Evolutionary conservation across 352 stramenopile species (phyloP).

Genomic region (Phytophthora citricola): DNA sequence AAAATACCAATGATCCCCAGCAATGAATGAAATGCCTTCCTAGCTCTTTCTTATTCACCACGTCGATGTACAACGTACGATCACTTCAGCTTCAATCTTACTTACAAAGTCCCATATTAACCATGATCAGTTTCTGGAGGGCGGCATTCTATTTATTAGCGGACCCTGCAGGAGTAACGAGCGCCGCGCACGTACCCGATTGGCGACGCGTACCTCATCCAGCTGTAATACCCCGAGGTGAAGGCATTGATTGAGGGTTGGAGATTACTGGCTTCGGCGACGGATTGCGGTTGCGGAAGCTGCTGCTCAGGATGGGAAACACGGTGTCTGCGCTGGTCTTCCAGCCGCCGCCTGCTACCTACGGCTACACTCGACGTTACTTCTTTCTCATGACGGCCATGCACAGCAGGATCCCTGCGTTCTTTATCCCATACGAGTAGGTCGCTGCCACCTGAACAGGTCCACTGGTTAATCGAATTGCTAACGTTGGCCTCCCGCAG

Average conservation of each 20-base stretch:
- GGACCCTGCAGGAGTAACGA: conserved; percentile 14
- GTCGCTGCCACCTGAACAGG: conserved; percentile 13
- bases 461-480: conserved; percentile 7
- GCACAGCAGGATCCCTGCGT: conserved; percentile 93
- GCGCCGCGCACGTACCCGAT: conserved; percentile 6
- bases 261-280: conserved; percentile 1
- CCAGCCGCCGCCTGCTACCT: conserved; percentile 83
- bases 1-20: not conserved
- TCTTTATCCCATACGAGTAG: conserved; percentile 94
- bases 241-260: not conserved
- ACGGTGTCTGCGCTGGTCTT: conserved; percentile 89
- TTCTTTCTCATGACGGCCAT: conserved; percentile 94
- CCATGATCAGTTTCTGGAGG: conserved; percentile 33
- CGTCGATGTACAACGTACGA: not conserved
- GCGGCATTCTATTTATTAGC: conserved; percentile 38
- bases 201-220: not conserved
- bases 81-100: conserved; percentile 15
- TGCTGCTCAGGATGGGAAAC: conserved; percentile 63
- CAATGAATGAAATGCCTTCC: conserved; percentile 7
- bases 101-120: conserved; percentile 29
- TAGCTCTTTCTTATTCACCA: conserved; percentile 8
- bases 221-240: too few species aligned
- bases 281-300: not conserved
- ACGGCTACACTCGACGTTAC: conserved; percentile 86
- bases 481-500: conserved; percentile 42